These are phyloP conservation scores for Nakazawaea siamensis DNA, from an alignment of 805 yeast species.

Conservation along the genomic window DNA sequence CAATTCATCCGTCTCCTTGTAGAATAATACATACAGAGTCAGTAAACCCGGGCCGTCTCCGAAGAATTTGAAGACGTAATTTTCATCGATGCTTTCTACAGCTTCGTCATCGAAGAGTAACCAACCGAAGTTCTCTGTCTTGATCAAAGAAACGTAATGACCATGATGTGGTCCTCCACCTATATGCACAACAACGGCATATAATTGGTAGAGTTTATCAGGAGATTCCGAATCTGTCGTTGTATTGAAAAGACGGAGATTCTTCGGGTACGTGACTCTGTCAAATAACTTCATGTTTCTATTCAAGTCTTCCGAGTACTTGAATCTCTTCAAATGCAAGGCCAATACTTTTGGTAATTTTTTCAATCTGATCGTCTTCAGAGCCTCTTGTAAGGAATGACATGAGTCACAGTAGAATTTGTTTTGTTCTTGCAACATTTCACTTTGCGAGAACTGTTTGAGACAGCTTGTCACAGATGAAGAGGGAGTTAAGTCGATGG, in stretches of 20 bases:
- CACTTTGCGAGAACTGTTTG: constrained; percentile 77
- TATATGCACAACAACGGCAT: constrained; percentile 84
- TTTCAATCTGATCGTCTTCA: constrained; percentile 76
- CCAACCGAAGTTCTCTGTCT: constrained; percentile 79
- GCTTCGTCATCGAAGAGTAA: constrained; percentile 91
- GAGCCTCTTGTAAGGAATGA: constrained; percentile 87
- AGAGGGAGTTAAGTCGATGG: constrained; percentile 74
- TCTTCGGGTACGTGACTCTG: constrained; percentile 72
- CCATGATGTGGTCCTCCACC: constrained; percentile 99
- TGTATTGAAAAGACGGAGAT: constrained; percentile 61
- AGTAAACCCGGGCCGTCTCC: constrained; percentile 87
- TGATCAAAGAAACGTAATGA: constrained; percentile 84
- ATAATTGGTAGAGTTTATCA: constrained; percentile 67
- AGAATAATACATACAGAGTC: constrained; percentile 71
- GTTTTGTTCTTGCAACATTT: constrained; percentile 76
- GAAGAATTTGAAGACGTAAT: constrained; percentile 74
- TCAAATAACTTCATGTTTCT: constrained; percentile 82
- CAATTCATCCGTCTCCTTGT: constrained; percentile 48
- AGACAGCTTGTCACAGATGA: constrained; percentile 71
- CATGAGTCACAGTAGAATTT: constrained; percentile 92
- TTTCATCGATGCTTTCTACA: constrained; percentile 80
- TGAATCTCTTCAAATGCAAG: constrained; percentile 84
- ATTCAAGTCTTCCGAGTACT: constrained; percentile 77
- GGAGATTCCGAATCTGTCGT: constrained; percentile 43
- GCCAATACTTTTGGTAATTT: constrained; percentile 72